These are phyloP conservation scores for Saitozyma podzolica DNA, from an alignment of 768 basidiomycete species.

Conservation along the genomic window DNA sequence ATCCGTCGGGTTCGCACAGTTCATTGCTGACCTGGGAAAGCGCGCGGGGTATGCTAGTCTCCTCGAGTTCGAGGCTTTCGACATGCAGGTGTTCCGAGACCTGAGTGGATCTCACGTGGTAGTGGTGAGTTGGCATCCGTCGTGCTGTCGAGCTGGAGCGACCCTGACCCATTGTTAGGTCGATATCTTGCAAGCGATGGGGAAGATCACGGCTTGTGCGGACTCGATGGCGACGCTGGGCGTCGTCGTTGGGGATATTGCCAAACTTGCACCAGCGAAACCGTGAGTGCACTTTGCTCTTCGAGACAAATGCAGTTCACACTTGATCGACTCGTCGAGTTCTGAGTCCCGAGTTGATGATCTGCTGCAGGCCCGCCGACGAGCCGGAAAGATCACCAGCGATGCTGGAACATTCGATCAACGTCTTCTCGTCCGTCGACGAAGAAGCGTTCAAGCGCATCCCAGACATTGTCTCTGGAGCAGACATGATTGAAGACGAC, in stretches of 20 bases:
- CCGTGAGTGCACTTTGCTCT: conserved; percentile 10
- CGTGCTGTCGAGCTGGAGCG: background rate
- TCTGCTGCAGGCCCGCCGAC: background rate
- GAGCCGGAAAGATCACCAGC: conserved; percentile 13
- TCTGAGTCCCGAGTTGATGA: too few relatives aligned
- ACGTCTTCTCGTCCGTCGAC: conserved; percentile 60
- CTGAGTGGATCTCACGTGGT: conserved; percentile 17
- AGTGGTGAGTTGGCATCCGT: conserved; percentile 15
- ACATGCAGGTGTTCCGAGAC: conserved; percentile 25
- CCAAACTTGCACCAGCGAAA: conserved; percentile 26
- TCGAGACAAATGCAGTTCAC: too few relatives aligned
- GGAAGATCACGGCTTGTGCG: conserved; percentile 48
- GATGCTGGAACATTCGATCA: conserved; percentile 28
- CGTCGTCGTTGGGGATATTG: conserved; percentile 36
- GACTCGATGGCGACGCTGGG: conserved; percentile 49
- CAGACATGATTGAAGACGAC: conserved; percentile 90
- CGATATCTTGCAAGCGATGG: conserved; percentile 24
- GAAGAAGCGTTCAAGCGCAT: conserved; percentile 73
- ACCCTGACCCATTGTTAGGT: conserved; percentile 11
- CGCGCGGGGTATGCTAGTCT: conserved; percentile 38
- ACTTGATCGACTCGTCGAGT: background rate
- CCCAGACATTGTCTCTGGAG: conserved; percentile 73
- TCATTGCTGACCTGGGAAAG: conserved; percentile 51
- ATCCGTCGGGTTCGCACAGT: conserved; percentile 1
- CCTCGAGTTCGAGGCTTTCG: conserved; percentile 29